Conservation (phyloP, 208 protist genomes). For the Acanthamoeba healyi region DNA sequence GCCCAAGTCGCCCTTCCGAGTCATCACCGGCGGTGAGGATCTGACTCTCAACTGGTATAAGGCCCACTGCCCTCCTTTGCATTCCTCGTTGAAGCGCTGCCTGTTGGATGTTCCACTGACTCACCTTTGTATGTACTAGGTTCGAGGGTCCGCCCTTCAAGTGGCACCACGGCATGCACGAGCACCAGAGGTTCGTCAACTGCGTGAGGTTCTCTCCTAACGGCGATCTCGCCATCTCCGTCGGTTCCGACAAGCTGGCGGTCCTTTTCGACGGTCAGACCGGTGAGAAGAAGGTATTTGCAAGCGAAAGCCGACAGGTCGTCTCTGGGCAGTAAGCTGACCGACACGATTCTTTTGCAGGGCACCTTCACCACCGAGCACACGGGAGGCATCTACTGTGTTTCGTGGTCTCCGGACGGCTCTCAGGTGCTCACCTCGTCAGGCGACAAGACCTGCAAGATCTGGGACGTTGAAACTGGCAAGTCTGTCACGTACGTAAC, state of each 20-base stretch:
- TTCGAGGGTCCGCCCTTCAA: slow-evolving; percentile 73
- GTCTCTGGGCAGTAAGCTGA: no score
- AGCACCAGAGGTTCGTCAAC: slow-evolving; percentile 88
- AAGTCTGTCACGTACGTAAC: slow-evolving; percentile 38
- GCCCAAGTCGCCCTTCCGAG: slow-evolving; percentile 87
- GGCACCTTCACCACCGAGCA: slow-evolving; percentile 77
- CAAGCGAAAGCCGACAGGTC: no score
- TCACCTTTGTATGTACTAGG: neutral
- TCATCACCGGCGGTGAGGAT: slow-evolving; percentile 90
- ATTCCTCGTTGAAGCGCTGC: no score
- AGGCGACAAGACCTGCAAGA: slow-evolving; percentile 90
- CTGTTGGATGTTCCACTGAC: no score
- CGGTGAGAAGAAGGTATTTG: slow-evolving; percentile 84
- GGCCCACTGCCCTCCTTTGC: no score
- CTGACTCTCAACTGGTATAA: slow-evolving; percentile 39
- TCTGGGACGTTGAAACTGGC: slow-evolving; percentile 86
- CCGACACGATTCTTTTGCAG: no score
- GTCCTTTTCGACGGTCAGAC: slow-evolving; percentile 88
- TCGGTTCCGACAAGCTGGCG: slow-evolving; percentile 86
- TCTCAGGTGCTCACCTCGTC: slow-evolving; percentile 87
- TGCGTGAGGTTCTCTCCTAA: slow-evolving; percentile 88
- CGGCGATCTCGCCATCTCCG: slow-evolving; percentile 80
- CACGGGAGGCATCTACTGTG: slow-evolving; percentile 84
- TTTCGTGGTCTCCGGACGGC: slow-evolving; percentile 84
- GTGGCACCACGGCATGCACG: slow-evolving; percentile 61